These are phyloP conservation scores for Mucor mucedo DNA, from an alignment of 371 early-diverging fungal species.

Conservation along the genomic window DNA sequence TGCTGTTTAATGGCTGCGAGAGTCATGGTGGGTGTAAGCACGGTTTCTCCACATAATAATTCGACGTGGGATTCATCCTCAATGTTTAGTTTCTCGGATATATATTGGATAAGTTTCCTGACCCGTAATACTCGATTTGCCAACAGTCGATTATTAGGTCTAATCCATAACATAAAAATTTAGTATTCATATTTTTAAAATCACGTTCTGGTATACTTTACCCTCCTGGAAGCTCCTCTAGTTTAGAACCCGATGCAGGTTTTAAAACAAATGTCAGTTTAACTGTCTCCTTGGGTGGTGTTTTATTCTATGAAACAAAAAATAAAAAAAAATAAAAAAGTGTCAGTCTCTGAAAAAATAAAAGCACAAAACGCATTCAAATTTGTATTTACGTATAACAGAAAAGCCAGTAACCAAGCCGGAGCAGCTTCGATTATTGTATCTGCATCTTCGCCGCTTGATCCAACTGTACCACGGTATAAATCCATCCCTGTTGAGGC, in stretches of 20 bases:
- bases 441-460: slow-evolving; percentile 56
- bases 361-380: not conserved
- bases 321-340: not conserved
- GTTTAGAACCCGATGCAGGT: slow-evolving; percentile 62
- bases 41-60: slow-evolving; percentile 78
- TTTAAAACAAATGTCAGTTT: slow-evolving; percentile 86
- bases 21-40: slow-evolving; percentile 75
- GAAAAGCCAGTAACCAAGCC: slow-evolving; percentile 66
- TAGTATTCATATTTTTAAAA: not conserved
- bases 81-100: slow-evolving; percentile 73
- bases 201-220: slow-evolving; percentile 26
- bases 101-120: slow-evolving; percentile 80
- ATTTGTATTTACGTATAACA: slow-evolving; percentile 53
- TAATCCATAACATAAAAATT: not conserved
- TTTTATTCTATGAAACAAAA: slow-evolving; percentile 54
- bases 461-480: slow-evolving; percentile 74
- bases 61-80: slow-evolving; percentile 57
- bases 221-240: slow-evolving; percentile 70
- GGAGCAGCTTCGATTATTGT: slow-evolving; percentile 53
- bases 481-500: slow-evolving; percentile 78
- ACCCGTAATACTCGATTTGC: slow-evolving; percentile 90
- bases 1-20: slow-evolving; percentile 83
- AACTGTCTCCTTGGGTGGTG: slow-evolving; percentile 71
- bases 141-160: slow-evolving; percentile 72
- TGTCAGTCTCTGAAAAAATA: slow-evolving; percentile 6